Evolutionary conservation across 2,329 filamentous ascomycete species (phyloP), one percentile per base, ranked within the genome.

Genomic region (Hypoxylon sp.): DNA sequence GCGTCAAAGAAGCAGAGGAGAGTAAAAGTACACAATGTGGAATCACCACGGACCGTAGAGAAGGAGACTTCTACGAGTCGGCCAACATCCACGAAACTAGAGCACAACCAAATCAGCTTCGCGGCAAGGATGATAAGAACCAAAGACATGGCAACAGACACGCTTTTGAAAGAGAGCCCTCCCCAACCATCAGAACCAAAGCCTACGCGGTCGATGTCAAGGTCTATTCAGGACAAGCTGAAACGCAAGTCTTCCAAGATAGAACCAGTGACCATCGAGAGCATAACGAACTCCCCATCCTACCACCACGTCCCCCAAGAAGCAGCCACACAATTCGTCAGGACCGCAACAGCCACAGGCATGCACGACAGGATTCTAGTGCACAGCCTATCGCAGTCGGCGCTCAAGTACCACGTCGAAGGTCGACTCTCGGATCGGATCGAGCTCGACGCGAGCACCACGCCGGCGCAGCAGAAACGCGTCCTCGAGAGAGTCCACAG

Each of bases 241-340:
- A 59, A 58, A 12, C 58, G 58, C 15, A 59, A 52, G 23, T 30
- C 54, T 3, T 61, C 59, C 7, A 35, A 20, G 19, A 25, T 31
- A 16, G 50, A 55, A 9, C 35, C 53, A 34, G 27, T 17, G 20
- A 13, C 42, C 4, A 52, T 48, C 15, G 38, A 57, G 32, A 36
- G 49, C 44, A 21, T 34, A 57, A 57, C 7, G 46, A 57, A 41
- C 17, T 12, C 42, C 7, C 29, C 48, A 13, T 57, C 62, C 4
- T 78, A 82, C 56, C 78, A 71, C 25, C 78, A 84, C 59, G 67
- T 83, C 2, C 82, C 82, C 9, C 72, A 74, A 42, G 73, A 79
- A 25, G 82, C 82, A 0, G 81, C 81, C 1, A 63, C 74, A 8
- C 80, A 83, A 49, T 85, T 84, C 61, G 69, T 75, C 7, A 69